Evolutionary conservation across 139 green algal species (phyloP).

Genomic region (Gonium pectorale): DNA sequence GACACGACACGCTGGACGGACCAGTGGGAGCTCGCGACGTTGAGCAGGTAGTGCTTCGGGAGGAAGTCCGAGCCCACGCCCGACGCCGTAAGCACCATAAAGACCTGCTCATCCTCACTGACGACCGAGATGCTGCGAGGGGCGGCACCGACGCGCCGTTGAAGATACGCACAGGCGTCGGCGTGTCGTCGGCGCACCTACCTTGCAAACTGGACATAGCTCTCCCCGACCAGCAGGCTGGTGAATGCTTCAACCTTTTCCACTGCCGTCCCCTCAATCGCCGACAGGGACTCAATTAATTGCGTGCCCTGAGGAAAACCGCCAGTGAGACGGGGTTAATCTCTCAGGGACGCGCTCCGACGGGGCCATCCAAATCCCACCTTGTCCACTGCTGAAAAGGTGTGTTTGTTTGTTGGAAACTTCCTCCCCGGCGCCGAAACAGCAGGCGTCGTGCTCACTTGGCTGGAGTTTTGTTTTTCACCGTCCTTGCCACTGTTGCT

Average conservation of each 20-base stretch:
- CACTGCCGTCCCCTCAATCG: constrained; percentile 48
- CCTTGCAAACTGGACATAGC: constrained; percentile 48
- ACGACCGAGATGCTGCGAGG: constrained; percentile 41
- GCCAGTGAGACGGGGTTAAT: too few relatives aligned
- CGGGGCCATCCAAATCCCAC: background rate
- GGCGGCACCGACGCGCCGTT: background rate
- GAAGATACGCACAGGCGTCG: too few relatives aligned
- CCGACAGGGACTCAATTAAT: constrained; percentile 46
- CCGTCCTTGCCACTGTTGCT: constrained; percentile 14
- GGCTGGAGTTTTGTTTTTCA: background rate
- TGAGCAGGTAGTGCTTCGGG: constrained; percentile 45
- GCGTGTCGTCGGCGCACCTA: too few relatives aligned
- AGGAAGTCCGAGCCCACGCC: constrained; percentile 48
- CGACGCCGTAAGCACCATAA: constrained; percentile 44
- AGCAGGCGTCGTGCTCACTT: background rate
- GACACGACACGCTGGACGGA: constrained; percentile 40
- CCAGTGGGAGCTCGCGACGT: constrained; percentile 28
- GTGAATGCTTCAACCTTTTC: constrained; percentile 57
- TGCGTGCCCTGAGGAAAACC: constrained; percentile 50
- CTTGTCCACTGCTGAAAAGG: constrained; percentile 41
- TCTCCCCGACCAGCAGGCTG: constrained; percentile 41
- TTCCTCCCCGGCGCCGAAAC: background rate
- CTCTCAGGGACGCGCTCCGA: background rate
- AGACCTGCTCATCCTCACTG: constrained; percentile 46
- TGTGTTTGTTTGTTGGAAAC: constrained; percentile 20